These are phyloP conservation scores for Echria macrotheca DNA, from an alignment of 495 filamentous ascomycete species.

Conservation along the genomic window DNA sequence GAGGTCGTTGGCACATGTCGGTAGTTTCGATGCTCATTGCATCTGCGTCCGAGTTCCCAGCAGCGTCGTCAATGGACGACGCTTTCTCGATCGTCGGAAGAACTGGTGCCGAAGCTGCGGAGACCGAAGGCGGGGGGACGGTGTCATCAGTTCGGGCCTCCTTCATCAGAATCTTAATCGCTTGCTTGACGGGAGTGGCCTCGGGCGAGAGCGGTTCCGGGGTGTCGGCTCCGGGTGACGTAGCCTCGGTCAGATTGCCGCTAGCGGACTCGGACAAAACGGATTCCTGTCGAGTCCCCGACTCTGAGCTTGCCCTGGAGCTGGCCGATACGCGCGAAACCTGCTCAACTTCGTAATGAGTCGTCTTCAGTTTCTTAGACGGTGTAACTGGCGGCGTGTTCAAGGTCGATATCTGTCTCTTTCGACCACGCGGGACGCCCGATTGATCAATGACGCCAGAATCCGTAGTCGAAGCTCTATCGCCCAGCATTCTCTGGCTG, in stretches of 20 bases:
- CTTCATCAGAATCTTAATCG: no score
- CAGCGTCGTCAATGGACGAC: no score
- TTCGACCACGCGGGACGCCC: slow-evolving; percentile 26
- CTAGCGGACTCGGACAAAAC: slow-evolving; percentile 22
- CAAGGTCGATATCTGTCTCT: slow-evolving; percentile 26
- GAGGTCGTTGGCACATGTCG: no score
- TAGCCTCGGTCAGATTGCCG: slow-evolving; percentile 33
- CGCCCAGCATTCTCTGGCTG: slow-evolving; percentile 23
- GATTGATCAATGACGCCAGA: slow-evolving; percentile 15
- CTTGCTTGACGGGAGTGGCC: slow-evolving; percentile 33
- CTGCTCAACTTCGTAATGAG: slow-evolving; percentile 27
- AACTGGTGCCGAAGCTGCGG: no score
- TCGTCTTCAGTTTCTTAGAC: slow-evolving; percentile 36
- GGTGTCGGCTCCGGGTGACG: slow-evolving; percentile 36
- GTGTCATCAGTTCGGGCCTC: no score
- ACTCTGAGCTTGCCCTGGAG: slow-evolving; percentile 24
- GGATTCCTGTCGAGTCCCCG: slow-evolving; percentile 15
- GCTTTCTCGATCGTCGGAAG: slow-evolving; percentile 16
- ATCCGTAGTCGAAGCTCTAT: slow-evolving; percentile 21
- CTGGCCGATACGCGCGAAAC: slow-evolving; percentile 17
- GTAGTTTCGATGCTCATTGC: no score
- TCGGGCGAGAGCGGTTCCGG: slow-evolving; percentile 34
- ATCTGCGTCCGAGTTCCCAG: no score
- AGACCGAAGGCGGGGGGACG: no score
- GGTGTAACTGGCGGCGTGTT: slow-evolving; percentile 43